Base-by-base conservation (phyloP, 1,284 basidiomycete species). In the Quambalaria eucalypti region DNA sequence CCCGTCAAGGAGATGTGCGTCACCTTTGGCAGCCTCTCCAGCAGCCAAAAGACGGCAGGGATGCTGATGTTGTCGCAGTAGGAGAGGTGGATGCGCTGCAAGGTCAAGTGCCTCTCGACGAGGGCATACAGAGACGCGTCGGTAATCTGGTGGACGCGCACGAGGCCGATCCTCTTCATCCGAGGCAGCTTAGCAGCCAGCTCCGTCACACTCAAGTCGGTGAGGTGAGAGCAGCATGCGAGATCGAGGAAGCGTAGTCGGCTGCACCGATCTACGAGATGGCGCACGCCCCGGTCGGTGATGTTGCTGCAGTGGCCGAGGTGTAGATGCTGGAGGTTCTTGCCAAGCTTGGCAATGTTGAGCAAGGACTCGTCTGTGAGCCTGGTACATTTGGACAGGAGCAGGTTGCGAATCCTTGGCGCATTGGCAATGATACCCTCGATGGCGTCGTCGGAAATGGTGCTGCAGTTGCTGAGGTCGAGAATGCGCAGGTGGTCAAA, bases 21-120 rank as follows among this genome's bases (percentile, higher is more conserved):
- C 33, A 99, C 80, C 62, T 89, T 87, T 63, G 84, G 83, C 19
- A 98, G 81, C 66, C 87, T 84, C 74, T 89, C 86, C 48, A 98
- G 81, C 36, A 98, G 82, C 77, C 87, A 90, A 66, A 93, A 88
- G 50, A 98, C 84, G 12, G 91, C 91, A 75, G 86, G 83, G 60
- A 97, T 88, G 4, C 87, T 85, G 59, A 99, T 87, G 67, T 95
- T 89, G 71, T 96, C 90, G 77, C 95, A 99, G 76, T 97, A 98
- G 1, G 90, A 95, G 25, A 99, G 80, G 76, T 99, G 95, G 29
- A 99, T 90, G 31, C 95, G 85, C 73, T 99, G 95, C 23, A 98
- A 81, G 28, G 69, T 73, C 1, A 89, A 88, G 36, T 84, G 82
- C 64, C 80, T 76, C 42, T 80, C 78, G 2, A 85, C 88, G 8